Evolutionary conservation across 768 basidiomycete species (phyloP), one percentile per base, ranked within the genome.

Genomic region (Coprinellus micaceus): DNA sequence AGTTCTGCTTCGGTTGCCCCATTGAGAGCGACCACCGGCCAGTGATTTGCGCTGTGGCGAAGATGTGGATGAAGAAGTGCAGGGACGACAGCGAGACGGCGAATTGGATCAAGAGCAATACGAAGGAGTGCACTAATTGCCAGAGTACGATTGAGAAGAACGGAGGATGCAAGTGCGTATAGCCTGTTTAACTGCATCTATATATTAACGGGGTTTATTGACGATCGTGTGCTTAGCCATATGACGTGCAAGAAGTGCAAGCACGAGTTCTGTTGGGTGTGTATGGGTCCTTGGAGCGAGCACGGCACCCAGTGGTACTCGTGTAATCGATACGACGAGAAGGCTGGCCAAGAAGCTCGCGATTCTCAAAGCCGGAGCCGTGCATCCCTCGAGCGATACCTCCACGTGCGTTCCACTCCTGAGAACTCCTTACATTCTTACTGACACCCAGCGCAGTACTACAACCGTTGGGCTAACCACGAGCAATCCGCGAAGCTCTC

Each of bases 231-330:
- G 52, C 43, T 36, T 12, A 97, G 95, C 78, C 97, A 99, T 71
- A 99, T 99, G 96, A 98, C 96, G 19, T 98, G 97, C 79, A 96
- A 97, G 81, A 98, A 98, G 75, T 98, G 97, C 81, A 96, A 93
- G 66, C 85, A 94, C 63, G 92, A 93, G 76, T 99, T 98, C 71
- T 99, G 97, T 70, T 99, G 97, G 97, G 95, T 99, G 39, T 99
- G 97, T 75, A 97, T 98, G 94, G 96, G 94, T 7, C 92, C 94
- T 1, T 99, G 97, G 97, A 83, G 85, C 30, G 96, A 96, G 66
- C 97, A 99, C 63, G 97, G 97, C 10, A 98, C 94, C 0, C 84
- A 88, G 3, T 98, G 94, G 94, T 98, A 98, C 68, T 94, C 93
- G 10, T 99, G 97, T 75, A 98, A 98, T 60, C 86, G 97, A 26